phyloP scores from a whole-genome alignment of 148 eudicot genomes.

The Cornus florida region DNA sequence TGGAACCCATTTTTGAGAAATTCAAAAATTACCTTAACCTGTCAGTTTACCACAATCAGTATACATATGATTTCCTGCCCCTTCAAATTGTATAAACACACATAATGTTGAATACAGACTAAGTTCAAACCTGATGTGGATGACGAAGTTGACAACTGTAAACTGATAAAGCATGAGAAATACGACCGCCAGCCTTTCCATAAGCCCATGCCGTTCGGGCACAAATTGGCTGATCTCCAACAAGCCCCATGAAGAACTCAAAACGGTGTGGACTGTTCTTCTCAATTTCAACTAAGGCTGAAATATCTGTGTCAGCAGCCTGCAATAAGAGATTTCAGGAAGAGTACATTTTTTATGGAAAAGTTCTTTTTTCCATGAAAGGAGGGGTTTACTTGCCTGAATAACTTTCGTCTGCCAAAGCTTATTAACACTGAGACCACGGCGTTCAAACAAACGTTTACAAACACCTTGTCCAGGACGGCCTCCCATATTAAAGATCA shows the following conservation, averaged over 20 bases:
- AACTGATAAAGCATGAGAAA: slow-evolving; percentile 97
- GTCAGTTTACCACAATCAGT: slow-evolving; percentile 29
- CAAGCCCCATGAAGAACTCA: slow-evolving; percentile 98
- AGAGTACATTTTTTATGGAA: background rate
- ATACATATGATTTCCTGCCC: background rate
- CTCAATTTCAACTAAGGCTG: slow-evolving; percentile 94
- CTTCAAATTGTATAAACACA: slow-evolving; percentile 3
- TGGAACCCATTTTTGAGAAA: slow-evolving; percentile 82
- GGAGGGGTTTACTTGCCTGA: slow-evolving; percentile 48
- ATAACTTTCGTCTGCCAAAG: slow-evolving; percentile 98
- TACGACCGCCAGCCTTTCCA: slow-evolving; percentile 92
- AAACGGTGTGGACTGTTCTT: slow-evolving; percentile 97
- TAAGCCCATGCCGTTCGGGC: slow-evolving; percentile 99
- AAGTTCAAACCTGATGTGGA: slow-evolving; percentile 66
- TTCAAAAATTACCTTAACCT: slow-evolving; percentile 92
- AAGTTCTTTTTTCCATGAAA: background rate
- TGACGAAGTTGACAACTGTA: slow-evolving; percentile 91
- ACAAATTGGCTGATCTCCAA: slow-evolving; percentile 94
- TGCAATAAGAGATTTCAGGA: slow-evolving; percentile 36
- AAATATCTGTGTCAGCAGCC: slow-evolving; percentile 97
- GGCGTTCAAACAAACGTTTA: slow-evolving; percentile 93
- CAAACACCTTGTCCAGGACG: slow-evolving; percentile 99
- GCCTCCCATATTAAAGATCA: slow-evolving; percentile 99
- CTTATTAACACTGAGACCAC: slow-evolving; percentile 83
- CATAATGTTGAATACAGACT: background rate